Base-by-base conservation (phyloP, 2,329 filamentous ascomycete genomes). In the Parascedosporium putredinis region DNA sequence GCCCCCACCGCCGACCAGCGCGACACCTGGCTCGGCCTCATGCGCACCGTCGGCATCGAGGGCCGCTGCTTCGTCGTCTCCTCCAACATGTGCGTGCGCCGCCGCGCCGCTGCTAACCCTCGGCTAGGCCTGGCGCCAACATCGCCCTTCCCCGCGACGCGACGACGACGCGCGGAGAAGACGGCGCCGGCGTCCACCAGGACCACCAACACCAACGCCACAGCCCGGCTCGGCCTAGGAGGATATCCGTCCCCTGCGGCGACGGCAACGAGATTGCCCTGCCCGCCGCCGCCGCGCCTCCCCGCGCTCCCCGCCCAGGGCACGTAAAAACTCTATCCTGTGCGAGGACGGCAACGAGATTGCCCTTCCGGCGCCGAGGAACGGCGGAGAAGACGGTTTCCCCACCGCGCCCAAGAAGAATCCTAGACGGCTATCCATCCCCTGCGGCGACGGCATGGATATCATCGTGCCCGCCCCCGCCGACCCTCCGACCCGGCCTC, bases 1-100 rank as follows among this genome's bases (percentile, higher is more conserved):
- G 89, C 90, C 0, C 91, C 91, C 0, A 96, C 90, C 1, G 90
- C 90, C 1, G 91, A 96, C 67, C 79, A 75, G 18, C 76, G 90
- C 53, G 86, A 91, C 58, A 81, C 86, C 0, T 97, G 91, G 91
- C 67, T 87, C 22, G 69, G 80, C 0, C 70, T 94, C n/a, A 84
- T 95, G 81, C 77, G 84, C 47, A 95, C 89, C 0, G 73, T 93
- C 5, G 89, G 81, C 2, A 75, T 79, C 49, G 91, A 97, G 64
- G 86, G 89, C 0, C 75, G 90, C 18, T 87, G 87, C 57, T 90
- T 94, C 57, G 89, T 96, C 16, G 69, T 96, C 3, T 88, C 81
- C 60, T 82, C 86, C 42, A 95, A 95, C 64, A 90, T 94, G 72
- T 90, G 85, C 60, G 76, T 87, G 3, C 77, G 73, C 0, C 61